phyloP scores from a whole-genome alignment of 805 yeast species.

The Middelhovenomyces tepae region DNA sequence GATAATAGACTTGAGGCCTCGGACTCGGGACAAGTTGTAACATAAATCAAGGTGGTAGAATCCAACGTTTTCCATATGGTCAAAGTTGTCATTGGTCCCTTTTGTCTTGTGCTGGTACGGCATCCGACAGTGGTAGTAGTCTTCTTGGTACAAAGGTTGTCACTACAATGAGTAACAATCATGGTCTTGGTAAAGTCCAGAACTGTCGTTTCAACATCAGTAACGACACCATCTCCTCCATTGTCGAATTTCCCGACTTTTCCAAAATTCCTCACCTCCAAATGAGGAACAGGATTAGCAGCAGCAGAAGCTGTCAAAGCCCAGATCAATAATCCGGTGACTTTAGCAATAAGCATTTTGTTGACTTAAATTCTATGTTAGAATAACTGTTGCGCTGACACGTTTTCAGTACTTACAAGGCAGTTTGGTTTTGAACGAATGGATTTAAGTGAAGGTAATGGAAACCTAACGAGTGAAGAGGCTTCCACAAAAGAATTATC shows the following conservation, averaged over 20 bases:
- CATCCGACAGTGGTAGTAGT: slow-evolving; percentile 2
- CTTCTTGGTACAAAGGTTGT: slow-evolving; percentile 2
- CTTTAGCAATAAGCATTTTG: too few relatives aligned
- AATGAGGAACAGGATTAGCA: too few relatives aligned
- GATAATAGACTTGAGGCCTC: slow-evolving; percentile 4
- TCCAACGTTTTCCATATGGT: not conserved
- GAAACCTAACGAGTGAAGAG: too few relatives aligned
- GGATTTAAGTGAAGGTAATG: too few relatives aligned
- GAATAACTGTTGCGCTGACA: too few relatives aligned
- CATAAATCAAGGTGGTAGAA: not conserved
- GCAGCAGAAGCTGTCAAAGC: too few relatives aligned
- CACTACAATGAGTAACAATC: slow-evolving; percentile 3
- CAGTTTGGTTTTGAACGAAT: too few relatives aligned
- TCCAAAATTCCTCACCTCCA: too few relatives aligned
- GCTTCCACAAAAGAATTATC: too few relatives aligned
- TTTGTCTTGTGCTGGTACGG: not conserved
- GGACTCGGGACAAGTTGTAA: slow-evolving; percentile 11
- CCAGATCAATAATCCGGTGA: too few relatives aligned
- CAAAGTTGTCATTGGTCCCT: not conserved
- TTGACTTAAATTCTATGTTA: too few relatives aligned
- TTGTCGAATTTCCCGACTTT: not conserved
- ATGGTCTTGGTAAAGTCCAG: slow-evolving; percentile 2
- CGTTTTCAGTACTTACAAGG: too few relatives aligned
- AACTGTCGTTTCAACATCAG: slow-evolving; percentile 1
- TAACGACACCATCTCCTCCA: not conserved